Evolutionary conservation across 148 eudicot genomes (phyloP).

Genomic region (Silene conica): DNA sequence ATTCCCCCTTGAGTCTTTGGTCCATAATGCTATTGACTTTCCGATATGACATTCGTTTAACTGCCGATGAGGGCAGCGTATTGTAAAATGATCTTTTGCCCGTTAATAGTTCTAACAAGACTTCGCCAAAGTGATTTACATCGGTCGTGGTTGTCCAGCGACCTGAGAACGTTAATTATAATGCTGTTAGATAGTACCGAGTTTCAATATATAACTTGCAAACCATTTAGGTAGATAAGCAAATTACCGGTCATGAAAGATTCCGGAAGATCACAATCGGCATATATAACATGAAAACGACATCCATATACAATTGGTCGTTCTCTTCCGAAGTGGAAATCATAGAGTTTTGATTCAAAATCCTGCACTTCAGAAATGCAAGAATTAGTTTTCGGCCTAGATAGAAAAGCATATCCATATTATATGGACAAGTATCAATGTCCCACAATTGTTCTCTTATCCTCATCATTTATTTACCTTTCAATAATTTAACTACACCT

Average conservation of each 20-base stretch:
- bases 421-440: too few species aligned
- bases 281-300: constrained; percentile 44
- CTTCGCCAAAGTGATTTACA: constrained; percentile 64
- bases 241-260: constrained; percentile 31
- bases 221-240: too few species aligned
- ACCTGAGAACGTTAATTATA: constrained; percentile 18
- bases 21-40: constrained; percentile 46
- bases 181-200: too few species aligned
- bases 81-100: constrained; percentile 53
- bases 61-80: constrained; percentile 34
- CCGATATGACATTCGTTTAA: constrained; percentile 11
- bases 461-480: too few species aligned
- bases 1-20: constrained; percentile 57
- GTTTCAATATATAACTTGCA: too few species aligned
- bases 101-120: constrained; percentile 47
- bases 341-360: constrained; percentile 59
- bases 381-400: too few species aligned
- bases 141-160: constrained; percentile 63
- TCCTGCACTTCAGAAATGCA: constrained; percentile 26
- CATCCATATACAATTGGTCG: constrained; percentile 60
- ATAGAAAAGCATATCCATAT: too few species aligned
- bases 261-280: constrained; percentile 23
- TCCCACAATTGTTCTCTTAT: too few species aligned
- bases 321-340: constrained; percentile 66
- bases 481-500: too few species aligned